Evolutionary conservation across 306 rosid species (phyloP).

Genomic region (Cicer pinnatifidum): DNA sequence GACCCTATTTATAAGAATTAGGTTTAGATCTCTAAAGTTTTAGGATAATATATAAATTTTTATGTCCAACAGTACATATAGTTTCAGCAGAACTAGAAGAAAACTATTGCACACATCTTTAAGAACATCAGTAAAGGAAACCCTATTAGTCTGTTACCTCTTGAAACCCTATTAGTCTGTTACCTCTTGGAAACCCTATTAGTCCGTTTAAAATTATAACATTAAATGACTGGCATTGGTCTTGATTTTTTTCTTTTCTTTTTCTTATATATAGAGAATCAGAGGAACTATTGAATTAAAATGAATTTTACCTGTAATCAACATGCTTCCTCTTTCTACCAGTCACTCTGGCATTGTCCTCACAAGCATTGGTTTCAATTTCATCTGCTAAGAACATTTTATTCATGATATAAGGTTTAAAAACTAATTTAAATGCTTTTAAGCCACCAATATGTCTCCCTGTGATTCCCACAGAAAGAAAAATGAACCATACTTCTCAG

Average conservation of each 20-base stretch:
- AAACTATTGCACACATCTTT: neutral
- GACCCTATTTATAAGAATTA: slow-evolving; percentile 25
- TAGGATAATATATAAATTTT: slow-evolving; percentile 2
- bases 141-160: neutral
- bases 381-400: slow-evolving; percentile 66
- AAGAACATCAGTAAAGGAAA: slow-evolving; percentile 9
- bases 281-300: slow-evolving; percentile 23
- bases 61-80: neutral
- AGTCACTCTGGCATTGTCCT: slow-evolving; percentile 48
- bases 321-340: slow-evolving; percentile 74
- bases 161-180: neutral
- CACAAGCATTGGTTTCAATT: slow-evolving; percentile 49
- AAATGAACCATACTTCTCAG: slow-evolving; percentile 35
- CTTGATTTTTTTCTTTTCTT: too few species aligned
- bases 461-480: slow-evolving; percentile 34
- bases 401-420: slow-evolving; percentile 41
- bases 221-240: too few species aligned
- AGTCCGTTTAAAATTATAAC: too few species aligned
- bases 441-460: slow-evolving; percentile 27
- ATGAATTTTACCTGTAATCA: slow-evolving; percentile 63
- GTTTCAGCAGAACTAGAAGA: slow-evolving; percentile 15
- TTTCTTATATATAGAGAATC: too few species aligned
- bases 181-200: neutral
- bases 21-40: slow-evolving; percentile 26
- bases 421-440: slow-evolving; percentile 26